phyloP scores from a whole-genome alignment of 371 early-diverging fungal species.

The Apophysomyces variabilis region DNA sequence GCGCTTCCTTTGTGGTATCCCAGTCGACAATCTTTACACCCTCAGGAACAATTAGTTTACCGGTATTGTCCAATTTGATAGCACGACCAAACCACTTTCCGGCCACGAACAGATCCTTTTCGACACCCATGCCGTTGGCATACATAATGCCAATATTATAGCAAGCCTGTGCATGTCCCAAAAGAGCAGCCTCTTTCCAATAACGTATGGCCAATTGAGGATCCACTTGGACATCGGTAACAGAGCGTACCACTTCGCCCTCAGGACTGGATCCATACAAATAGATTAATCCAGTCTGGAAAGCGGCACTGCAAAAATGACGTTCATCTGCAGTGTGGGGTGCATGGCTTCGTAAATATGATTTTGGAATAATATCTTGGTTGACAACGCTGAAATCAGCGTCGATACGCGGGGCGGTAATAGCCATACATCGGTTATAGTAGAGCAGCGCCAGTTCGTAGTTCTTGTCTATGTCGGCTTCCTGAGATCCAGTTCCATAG shows the following conservation, averaged over 20 bases:
- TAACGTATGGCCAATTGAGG: constrained; percentile 49
- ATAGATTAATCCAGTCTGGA: constrained; percentile 54
- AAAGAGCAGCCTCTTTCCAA: constrained; percentile 51
- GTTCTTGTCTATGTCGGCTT: constrained; percentile 48
- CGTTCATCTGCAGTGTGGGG: constrained; percentile 50
- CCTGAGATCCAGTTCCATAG: constrained; percentile 48
- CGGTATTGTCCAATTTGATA: constrained; percentile 45
- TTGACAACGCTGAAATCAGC: constrained; percentile 44
- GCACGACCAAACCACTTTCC: constrained; percentile 60
- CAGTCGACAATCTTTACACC: constrained; percentile 46
- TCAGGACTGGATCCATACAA: constrained; percentile 49
- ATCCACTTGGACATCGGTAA: constrained; percentile 37
- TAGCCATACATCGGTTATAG: constrained; percentile 52
- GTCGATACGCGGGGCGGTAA: constrained; percentile 50
- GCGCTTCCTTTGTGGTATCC: constrained; percentile 38
- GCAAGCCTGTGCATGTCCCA: constrained; percentile 56
- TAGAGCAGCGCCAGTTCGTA: constrained; percentile 48
- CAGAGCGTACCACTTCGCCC: constrained; percentile 42
- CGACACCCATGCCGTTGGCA: constrained; percentile 52
- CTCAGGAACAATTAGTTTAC: constrained; percentile 42
- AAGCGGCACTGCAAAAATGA: constrained; percentile 52
- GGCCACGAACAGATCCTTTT: constrained; percentile 39
- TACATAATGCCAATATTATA: constrained; percentile 53
- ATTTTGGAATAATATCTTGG: constrained; percentile 33
- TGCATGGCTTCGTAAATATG: constrained; percentile 39